Evolutionary conservation across 768 basidiomycete genomes (phyloP), one percentile per base, ranked within the genome.

Genomic region (Tulasnella sp.): DNA sequence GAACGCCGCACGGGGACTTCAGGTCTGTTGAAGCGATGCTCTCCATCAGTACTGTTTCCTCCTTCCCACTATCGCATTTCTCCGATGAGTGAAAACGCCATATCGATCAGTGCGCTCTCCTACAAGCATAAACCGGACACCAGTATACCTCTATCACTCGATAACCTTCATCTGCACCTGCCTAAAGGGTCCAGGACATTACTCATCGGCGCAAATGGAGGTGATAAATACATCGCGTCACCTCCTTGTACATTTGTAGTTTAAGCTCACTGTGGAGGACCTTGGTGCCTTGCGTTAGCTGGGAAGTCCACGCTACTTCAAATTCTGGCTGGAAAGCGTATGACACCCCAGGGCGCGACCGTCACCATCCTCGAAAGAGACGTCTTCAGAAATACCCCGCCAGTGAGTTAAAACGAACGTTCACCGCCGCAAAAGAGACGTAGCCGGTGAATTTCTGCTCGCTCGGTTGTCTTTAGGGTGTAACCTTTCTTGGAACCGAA

Each of bases 221-320:
- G 92, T 88, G 56, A 61, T 81, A 66, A 22, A 9, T 4, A 2
- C n/a, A 21, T 17, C n/a, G 12, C 27, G 17, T n/a, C 43, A 3
- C 1, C 24, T 45, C 24, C 49, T n/a, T 22, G 21, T 53, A 56
- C 17, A 29, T 38, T 38, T 38, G 5, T 38, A 38, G 15, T 38
- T 15, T 38, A 38, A 38, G n/a, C n/a, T n/a, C n/a, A n/a, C n/a
- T n/a, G n/a, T n/a, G n/a, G n/a, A n/a, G n/a, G n/a, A n/a, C n/a
- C n/a, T n/a, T n/a, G n/a, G n/a, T 21, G 21, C 27, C 10, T 51
- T 27, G 38, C 25, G 17, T 29, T n/a, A 86, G 86, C 90, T 52
- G 94, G 94, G 8, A 97, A 99, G 72, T 93, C 92, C n/a, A 97
- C 94, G 3, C 75, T 99, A 11, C 77, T 99, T 17, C 88, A 94